Conservation (phyloP, 495 filamentous ascomycete species). For the Penicillium alfredii region DNA sequence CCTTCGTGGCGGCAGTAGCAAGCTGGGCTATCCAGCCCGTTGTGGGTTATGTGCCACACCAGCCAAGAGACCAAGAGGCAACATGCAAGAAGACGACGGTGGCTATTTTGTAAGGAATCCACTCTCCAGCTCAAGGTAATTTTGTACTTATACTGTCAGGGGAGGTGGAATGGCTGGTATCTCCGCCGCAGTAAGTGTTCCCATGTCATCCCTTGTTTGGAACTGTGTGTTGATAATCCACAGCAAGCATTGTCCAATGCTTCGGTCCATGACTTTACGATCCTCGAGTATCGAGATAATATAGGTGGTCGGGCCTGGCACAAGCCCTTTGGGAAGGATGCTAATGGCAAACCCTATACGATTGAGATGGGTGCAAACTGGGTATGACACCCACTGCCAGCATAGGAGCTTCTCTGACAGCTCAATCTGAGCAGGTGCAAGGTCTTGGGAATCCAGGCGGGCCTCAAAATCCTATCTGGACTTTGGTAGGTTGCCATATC, state of each 20-base stretch:
- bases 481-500: slow-evolving; percentile 34
- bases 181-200: slow-evolving; percentile 54
- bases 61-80: slow-evolving; percentile 9
- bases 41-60: slow-evolving; percentile 18
- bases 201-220: slow-evolving; percentile 6
- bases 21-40: slow-evolving; percentile 14
- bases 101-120: slow-evolving; percentile 29
- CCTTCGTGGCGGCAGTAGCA: slow-evolving; percentile 16
- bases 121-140: neutral
- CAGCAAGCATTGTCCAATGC: slow-evolving; percentile 60
- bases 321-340: slow-evolving; percentile 52
- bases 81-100: slow-evolving; percentile 37
- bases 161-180: slow-evolving; percentile 56
- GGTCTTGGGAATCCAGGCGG: slow-evolving; percentile 53
- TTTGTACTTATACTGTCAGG: slow-evolving; percentile 9
- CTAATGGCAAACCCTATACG: slow-evolving; percentile 48
- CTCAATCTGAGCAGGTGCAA: slow-evolving; percentile 45
- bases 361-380: slow-evolving; percentile 69
- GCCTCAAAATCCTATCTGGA: slow-evolving; percentile 66
- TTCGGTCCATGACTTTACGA: slow-evolving; percentile 61
- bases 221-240: slow-evolving; percentile 2
- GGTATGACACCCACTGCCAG: slow-evolving; percentile 35
- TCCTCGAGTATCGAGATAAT: slow-evolving; percentile 59
- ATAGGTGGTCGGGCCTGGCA: slow-evolving; percentile 57
- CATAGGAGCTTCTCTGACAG: too few relatives aligned